Percentiles rank a stretch among this genome's conserved stretches.
Conservation (phyloP, 1,139 yeast genomes). For the Kodamaea sp. region DNA sequence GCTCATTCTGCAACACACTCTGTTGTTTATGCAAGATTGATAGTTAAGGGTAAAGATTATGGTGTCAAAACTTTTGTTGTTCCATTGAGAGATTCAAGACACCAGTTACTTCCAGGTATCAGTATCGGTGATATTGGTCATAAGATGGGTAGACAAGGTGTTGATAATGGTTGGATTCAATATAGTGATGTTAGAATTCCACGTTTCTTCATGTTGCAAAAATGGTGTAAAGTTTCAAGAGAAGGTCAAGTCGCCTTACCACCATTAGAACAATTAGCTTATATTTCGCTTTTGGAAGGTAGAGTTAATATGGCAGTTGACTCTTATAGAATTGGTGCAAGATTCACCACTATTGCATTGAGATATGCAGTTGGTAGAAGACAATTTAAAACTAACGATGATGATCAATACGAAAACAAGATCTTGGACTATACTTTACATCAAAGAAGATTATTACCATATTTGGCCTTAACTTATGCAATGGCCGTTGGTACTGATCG, state of each 20-base stretch:
- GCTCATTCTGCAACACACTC: slow-evolving; percentile 91
- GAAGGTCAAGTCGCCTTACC: slow-evolving; percentile 70
- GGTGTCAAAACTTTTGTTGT: slow-evolving; percentile 91
- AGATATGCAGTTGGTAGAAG: slow-evolving; percentile 88
- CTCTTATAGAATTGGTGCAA: slow-evolving; percentile 75
- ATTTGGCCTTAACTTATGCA: slow-evolving; percentile 74
- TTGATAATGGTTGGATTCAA: slow-evolving; percentile 94
- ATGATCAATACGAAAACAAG: slow-evolving; percentile 48
- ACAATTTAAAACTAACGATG: slow-evolving; percentile 57
- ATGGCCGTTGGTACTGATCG: slow-evolving; percentile 71
- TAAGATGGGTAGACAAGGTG: slow-evolving; percentile 88
- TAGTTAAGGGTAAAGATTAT: slow-evolving; percentile 77
- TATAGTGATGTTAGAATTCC: slow-evolving; percentile 81
- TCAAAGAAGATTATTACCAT: slow-evolving; percentile 81
- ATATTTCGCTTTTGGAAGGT: slow-evolving; percentile 83
- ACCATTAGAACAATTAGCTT: slow-evolving; percentile 82
- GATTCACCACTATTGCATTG: slow-evolving; percentile 78
- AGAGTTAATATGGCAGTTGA: slow-evolving; percentile 88
- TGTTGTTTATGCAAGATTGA: slow-evolving; percentile 74
- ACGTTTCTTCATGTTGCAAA: slow-evolving; percentile 76
- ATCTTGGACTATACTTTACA: slow-evolving; percentile 81
- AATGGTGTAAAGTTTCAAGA: slow-evolving; percentile 68
- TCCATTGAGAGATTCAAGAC: slow-evolving; percentile 74
- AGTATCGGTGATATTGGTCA: slow-evolving; percentile 89
- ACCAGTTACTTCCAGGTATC: slow-evolving; percentile 72